phyloP scores from a whole-genome alignment of 2,329 filamentous ascomycete genomes.

The Didymella pomorum region DNA sequence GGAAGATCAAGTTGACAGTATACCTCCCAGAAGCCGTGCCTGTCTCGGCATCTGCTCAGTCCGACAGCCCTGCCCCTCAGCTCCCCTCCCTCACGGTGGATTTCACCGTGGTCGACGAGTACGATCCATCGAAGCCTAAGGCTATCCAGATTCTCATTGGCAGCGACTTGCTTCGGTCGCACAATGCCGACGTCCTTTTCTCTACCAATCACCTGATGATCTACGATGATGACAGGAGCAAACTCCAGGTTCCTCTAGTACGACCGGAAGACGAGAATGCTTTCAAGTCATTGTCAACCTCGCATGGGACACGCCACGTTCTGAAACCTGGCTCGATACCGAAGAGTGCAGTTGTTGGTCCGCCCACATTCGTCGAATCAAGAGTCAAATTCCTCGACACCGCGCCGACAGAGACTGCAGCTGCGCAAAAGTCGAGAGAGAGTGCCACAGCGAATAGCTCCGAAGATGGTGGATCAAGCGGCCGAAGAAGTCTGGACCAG shows the following conservation, averaged over 20 bases:
- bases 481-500: slow-evolving; percentile 44
- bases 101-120: slow-evolving; percentile 75
- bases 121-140: slow-evolving; percentile 61
- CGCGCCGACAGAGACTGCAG: slow-evolving; percentile 11
- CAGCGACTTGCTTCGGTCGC: slow-evolving; percentile 83
- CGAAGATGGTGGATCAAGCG: slow-evolving; percentile 42
- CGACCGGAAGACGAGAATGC: slow-evolving; percentile 84
- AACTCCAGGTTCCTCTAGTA: slow-evolving; percentile 88
- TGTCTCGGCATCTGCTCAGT: slow-evolving; percentile 72
- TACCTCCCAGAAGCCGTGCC: slow-evolving; percentile 92
- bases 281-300: slow-evolving; percentile 79
- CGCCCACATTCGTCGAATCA: slow-evolving; percentile 3
- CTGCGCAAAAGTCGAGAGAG: slow-evolving; percentile 29
- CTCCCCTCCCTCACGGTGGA: slow-evolving; percentile 82
- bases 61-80: slow-evolving; percentile 75
- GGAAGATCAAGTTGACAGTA: slow-evolving; percentile 78
- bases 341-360: background rate
- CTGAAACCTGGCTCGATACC: background rate
- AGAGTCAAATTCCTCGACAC: slow-evolving; percentile 16
- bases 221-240: slow-evolving; percentile 85
- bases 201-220: slow-evolving; percentile 90
- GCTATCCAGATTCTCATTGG: slow-evolving; percentile 87
- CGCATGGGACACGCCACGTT: slow-evolving; percentile 36
- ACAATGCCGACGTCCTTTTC: slow-evolving; percentile 90
- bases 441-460: slow-evolving; percentile 28